Evolutionary conservation across 2,329 filamentous ascomycete genomes (phyloP).

Genomic region (Trichoderma atroviride): DNA sequence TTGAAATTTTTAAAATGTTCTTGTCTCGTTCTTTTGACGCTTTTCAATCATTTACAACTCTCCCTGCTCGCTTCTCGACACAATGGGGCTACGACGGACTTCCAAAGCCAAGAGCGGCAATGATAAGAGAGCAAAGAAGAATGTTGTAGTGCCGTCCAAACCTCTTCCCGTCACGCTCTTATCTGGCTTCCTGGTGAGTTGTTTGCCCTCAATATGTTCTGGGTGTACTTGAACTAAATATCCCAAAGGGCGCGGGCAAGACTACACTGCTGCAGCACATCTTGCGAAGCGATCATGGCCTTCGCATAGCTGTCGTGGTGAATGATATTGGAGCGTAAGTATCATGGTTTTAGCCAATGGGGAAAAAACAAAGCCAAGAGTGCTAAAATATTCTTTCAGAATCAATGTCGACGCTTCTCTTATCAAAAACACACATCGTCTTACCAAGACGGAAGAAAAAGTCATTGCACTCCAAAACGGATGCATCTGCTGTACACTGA

Average conservation of each 20-base stretch:
- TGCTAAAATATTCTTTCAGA: constrained; percentile 37
- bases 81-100: neutral
- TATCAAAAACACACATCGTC: constrained; percentile 57
- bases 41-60: neutral
- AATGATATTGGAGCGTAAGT: constrained; percentile 68
- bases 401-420: constrained; percentile 68
- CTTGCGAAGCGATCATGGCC: constrained; percentile 65
- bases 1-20: neutral
- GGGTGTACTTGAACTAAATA: neutral
- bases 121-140: neutral
- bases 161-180: constrained; percentile 41
- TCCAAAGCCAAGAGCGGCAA: neutral
- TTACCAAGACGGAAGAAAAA: constrained; percentile 64
- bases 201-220: neutral
- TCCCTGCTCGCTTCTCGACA: neutral
- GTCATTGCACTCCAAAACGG: constrained; percentile 71
- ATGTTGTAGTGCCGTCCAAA: constrained; percentile 27
- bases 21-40: neutral
- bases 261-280: constrained; percentile 72
- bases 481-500: constrained; percentile 75
- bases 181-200: constrained; percentile 40
- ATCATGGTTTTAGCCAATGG: neutral
- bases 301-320: constrained; percentile 71
- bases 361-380: too few species aligned
- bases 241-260: constrained; percentile 64